phyloP scores from a whole-genome alignment of 768 basidiomycete species.

The Macrolepiota fuliginosa region DNA sequence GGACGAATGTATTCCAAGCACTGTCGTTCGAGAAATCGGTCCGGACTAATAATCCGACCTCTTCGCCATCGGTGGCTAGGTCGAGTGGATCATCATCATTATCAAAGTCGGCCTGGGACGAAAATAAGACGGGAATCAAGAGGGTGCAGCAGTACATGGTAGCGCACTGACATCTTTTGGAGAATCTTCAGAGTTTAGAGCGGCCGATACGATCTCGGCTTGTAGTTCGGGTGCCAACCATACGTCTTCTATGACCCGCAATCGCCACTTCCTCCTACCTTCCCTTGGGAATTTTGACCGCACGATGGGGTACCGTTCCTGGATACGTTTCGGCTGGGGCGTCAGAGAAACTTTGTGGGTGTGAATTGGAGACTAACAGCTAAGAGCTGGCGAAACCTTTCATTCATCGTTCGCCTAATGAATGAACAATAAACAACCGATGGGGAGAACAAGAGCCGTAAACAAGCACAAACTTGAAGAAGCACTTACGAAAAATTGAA shows the following conservation, averaged over 20 bases:
- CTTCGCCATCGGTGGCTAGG: conserved; percentile 40
- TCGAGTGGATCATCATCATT: conserved; percentile 58
- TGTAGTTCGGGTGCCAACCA: conserved; percentile 32
- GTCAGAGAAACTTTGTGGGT: not conserved
- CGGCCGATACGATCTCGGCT: conserved; percentile 17
- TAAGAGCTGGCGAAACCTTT: not conserved
- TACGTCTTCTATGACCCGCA: conserved; percentile 50
- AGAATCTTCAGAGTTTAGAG: conserved; percentile 2
- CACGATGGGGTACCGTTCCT: conserved; percentile 36
- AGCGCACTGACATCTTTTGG: conserved; percentile 4
- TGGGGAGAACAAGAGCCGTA: not conserved
- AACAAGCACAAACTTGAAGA: not conserved
- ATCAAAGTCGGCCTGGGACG: not conserved
- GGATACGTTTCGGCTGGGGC: not conserved
- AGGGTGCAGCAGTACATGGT: not conserved
- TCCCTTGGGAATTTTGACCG: conserved; percentile 47
- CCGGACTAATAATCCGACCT: conserved; percentile 65
- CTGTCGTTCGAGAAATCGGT: conserved; percentile 69
- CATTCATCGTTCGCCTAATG: conserved; percentile 3
- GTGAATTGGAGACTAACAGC: conserved; percentile 3
- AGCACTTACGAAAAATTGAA: not conserved
- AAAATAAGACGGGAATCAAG: not conserved
- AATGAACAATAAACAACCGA: not conserved
- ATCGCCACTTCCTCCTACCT: conserved; percentile 54
- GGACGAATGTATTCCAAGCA: conserved; percentile 59